Percentiles rank a stretch among this genome's conserved stretches.
These are phyloP conservation scores for Sarocladiaceae sp. DNA, from an alignment of 2,329 filamentous ascomycete species.

Conservation along the genomic window DNA sequence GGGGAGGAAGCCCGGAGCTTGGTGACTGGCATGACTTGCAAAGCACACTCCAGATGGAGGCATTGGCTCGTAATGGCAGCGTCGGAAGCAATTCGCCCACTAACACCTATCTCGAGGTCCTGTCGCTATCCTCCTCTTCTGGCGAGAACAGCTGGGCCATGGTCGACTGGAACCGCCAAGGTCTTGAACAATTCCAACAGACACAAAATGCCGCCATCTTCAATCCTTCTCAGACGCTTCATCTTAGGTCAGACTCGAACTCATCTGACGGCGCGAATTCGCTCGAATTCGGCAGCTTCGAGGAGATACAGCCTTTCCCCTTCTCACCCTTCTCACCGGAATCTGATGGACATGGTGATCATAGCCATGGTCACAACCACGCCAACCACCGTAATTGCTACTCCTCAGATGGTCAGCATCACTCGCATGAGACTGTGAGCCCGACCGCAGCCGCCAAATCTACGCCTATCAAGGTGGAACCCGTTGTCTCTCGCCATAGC, in stretches of 20 bases:
- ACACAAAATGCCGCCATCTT: slow-evolving; percentile 64
- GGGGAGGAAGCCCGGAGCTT: slow-evolving; percentile 53
- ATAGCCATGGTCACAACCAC: slow-evolving; percentile 45
- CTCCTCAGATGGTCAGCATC: slow-evolving; percentile 47
- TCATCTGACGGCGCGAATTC: slow-evolving; percentile 67
- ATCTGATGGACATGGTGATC: slow-evolving; percentile 66
- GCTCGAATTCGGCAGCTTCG: slow-evolving; percentile 69
- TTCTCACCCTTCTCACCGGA: slow-evolving; percentile 77
- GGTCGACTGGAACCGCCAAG: slow-evolving; percentile 68
- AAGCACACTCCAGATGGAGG: slow-evolving; percentile 47
- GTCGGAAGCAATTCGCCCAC: slow-evolving; percentile 40
- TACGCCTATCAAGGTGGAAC: slow-evolving; percentile 34
- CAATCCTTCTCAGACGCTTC: slow-evolving; percentile 85
- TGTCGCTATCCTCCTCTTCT: slow-evolving; percentile 73
- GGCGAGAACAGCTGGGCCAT: slow-evolving; percentile 77
- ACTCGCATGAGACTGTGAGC: slow-evolving; percentile 52
- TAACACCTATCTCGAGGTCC: slow-evolving; percentile 68
- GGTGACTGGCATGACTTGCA: slow-evolving; percentile 78
- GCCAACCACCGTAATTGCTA: slow-evolving; percentile 54
- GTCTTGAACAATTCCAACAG: slow-evolving; percentile 52
- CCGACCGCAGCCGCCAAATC: slow-evolving; percentile 64
- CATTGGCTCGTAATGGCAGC: slow-evolving; percentile 31
- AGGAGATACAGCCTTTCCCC: slow-evolving; percentile 65
- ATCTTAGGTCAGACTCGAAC: slow-evolving; percentile 80
- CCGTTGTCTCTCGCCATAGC: slow-evolving; percentile 50